A percentile compares a stretch with the other conserved stretches of the same genome.
Evolutionary conservation across 345 rosid species (phyloP).

Genomic region (Cardamine resedifolia): DNA sequence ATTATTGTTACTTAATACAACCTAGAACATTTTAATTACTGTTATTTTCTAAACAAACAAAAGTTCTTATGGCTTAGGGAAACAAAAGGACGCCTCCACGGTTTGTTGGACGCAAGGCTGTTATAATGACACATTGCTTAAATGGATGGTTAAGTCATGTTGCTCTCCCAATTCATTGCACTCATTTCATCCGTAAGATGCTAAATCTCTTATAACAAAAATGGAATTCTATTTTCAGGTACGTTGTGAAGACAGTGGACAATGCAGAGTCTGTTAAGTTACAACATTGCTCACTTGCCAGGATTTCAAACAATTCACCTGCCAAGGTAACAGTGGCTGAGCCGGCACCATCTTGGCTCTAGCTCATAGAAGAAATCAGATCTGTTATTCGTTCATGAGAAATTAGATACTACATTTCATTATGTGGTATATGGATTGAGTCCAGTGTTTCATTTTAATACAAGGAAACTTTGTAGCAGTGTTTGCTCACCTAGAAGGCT

Average conservation of each 20-base stretch:
- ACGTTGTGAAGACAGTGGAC: slow-evolving; percentile 89
- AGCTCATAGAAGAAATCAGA: slow-evolving; percentile 16
- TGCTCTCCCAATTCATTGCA: neutral
- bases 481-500: neutral
- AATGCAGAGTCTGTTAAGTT: slow-evolving; percentile 87
- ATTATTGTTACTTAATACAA: neutral
- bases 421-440: slow-evolving; percentile 9
- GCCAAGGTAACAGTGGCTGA: slow-evolving; percentile 49
- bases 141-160: slow-evolving; percentile 75
- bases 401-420: neutral
- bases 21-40: neutral
- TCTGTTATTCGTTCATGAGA: slow-evolving; percentile 6
- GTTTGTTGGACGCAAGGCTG: slow-evolving; percentile 93
- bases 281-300: slow-evolving; percentile 87
- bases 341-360: slow-evolving; percentile 63
- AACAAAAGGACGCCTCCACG: slow-evolving; percentile 93
- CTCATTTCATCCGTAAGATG: neutral
- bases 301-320: slow-evolving; percentile 50
- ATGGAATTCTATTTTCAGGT: slow-evolving; percentile 48
- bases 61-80: slow-evolving; percentile 54
- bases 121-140: slow-evolving; percentile 90
- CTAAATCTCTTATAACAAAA: neutral
- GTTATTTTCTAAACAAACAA: slow-evolving; percentile 12
- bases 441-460: neutral
- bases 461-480: neutral